Evolutionary conservation across 2,329 filamentous ascomycete species (phyloP), one percentile per base, ranked within the genome.

Genomic region (Sporothrix curviconia): DNA sequence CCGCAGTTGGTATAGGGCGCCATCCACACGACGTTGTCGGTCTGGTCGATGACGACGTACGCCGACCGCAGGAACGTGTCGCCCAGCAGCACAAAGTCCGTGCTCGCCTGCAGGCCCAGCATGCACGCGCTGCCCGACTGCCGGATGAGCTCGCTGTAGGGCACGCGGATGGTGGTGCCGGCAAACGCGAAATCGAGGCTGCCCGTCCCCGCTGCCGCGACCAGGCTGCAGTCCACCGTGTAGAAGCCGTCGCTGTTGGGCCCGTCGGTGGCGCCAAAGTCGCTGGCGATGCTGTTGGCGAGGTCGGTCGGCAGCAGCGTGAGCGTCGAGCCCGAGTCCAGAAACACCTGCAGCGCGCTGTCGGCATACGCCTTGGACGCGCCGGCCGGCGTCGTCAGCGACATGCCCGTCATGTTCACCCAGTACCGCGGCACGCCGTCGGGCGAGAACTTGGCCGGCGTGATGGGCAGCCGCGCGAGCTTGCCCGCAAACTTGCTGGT

Each of bases 321-420:
- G 64, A 89, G 74, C 14, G 84, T 88, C 24, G 83, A 84, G 7
- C 87, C 87, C 25, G 83, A 87, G 70, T 90, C 87, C 43, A 90
- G 77, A 55, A 90, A 83, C 11, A 87, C 85, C 12, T 82, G 75
- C 63, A 77, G 71, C 15, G 63, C 64, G 44, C 71, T 71, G 64
- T 69, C 69, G 39, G 65, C 54, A 61, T 76, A 77, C 58, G 64
- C 63, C 43, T 66, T 68, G 32, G 61, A 65, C 46, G 65, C 5
- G 8, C 42, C 49, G 25, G 69, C 68, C 3, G 74, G 72, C 4
- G 73, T 67, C 3, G 71, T 73, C 25, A 78, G 67, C 7, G 70
- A 69, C 64, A 80, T 66, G 24, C 71, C 73, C 11, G 73, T 62
- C 72, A 82, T 73, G 55, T 71, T 64, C 15, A 81, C 68, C 79